phyloP scores from a whole-genome alignment of 768 basidiomycete genomes.

The Rhodocollybia butyracea region DNA sequence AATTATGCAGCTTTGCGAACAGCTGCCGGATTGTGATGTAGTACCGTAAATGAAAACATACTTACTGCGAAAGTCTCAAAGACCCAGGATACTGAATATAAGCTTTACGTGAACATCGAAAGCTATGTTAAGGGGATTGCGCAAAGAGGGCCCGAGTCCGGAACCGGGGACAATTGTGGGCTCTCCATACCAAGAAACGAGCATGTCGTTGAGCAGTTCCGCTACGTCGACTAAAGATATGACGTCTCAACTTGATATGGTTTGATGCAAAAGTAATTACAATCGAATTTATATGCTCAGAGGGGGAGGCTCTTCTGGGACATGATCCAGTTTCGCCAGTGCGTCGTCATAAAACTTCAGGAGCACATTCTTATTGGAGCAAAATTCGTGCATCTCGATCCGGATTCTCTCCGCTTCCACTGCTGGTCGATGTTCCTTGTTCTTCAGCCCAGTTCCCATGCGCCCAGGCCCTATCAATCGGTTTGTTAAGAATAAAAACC shows the following conservation, averaged over 20 bases:
- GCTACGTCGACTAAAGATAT: no score
- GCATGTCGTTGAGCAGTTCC: no score
- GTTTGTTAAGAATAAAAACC: conserved; percentile 90
- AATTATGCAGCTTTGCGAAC: conserved; percentile 2
- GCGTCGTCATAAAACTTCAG: conserved; percentile 73
- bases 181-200: no score
- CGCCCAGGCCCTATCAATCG: conserved; percentile 73
- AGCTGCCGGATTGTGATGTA: conserved; percentile 1
- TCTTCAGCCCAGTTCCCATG: conserved; percentile 51
- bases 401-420: conserved; percentile 63
- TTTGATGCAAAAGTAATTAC: no score
- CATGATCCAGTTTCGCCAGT: conserved; percentile 42
- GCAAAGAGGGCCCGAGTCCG: no score
- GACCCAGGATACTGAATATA: no score
- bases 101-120: no score
- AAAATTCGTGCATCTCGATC: conserved; percentile 58
- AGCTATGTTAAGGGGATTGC: no score
- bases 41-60: no score
- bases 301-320: conserved; percentile 53
- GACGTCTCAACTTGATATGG: no score
- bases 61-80: no score
- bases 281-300: conserved; percentile 39
- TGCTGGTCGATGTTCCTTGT: conserved; percentile 53
- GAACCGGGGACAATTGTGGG: no score
- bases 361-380: conserved; percentile 53